phyloP scores from a whole-genome alignment of 2,329 filamentous ascomycete genomes.

The Mycosphaerella sp. region DNA sequence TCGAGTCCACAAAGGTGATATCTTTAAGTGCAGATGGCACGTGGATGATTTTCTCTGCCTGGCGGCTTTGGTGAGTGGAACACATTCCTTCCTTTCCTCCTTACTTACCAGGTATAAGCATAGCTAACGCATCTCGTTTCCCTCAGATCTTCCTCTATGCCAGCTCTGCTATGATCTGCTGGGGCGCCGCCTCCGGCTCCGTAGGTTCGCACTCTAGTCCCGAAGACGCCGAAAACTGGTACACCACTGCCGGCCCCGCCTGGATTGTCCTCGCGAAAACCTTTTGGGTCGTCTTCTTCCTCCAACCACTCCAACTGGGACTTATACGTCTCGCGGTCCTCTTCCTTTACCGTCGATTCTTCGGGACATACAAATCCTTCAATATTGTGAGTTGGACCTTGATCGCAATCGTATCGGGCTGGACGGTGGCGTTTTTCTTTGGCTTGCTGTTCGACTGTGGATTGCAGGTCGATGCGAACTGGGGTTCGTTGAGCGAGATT shows the following conservation, averaged over 20 bases:
- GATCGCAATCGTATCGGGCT: constrained; percentile 11
- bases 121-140: not conserved
- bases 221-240: constrained; percentile 15
- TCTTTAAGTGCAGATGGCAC: constrained; percentile 7
- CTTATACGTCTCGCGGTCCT: constrained; percentile 13
- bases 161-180: constrained; percentile 9
- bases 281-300: constrained; percentile 14
- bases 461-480: constrained; percentile 10
- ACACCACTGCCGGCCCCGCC: constrained; percentile 10
- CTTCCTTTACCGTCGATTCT: constrained; percentile 15
- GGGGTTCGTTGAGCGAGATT: constrained; percentile 13
- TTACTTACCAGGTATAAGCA: not conserved
- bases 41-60: constrained; percentile 14
- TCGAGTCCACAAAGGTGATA: constrained; percentile 2
- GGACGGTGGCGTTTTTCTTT: constrained; percentile 14
- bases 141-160: constrained; percentile 10
- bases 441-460: constrained; percentile 15
- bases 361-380: constrained; percentile 12
- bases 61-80: constrained; percentile 9
- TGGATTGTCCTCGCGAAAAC: constrained; percentile 15
- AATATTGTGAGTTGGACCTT: constrained; percentile 10
- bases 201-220: constrained; percentile 13
- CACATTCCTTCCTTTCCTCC: too few relatives aligned
- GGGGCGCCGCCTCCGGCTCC: constrained; percentile 10
- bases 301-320: constrained; percentile 13